Evolutionary conservation across 345 rosid species (phyloP).

Genomic region (Pistacia integerrima): DNA sequence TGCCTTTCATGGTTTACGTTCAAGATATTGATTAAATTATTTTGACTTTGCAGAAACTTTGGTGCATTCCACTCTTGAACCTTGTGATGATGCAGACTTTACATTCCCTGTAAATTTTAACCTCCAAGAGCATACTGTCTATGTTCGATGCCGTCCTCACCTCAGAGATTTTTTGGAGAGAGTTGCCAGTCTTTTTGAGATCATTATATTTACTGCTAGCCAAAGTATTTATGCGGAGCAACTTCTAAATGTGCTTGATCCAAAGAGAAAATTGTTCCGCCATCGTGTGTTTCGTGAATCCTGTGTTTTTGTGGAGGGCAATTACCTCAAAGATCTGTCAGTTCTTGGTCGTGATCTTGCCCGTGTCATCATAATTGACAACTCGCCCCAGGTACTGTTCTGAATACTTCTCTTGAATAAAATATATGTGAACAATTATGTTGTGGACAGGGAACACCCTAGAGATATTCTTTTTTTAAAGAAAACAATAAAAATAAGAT

Average conservation of each 20-base stretch:
- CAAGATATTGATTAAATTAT: slow-evolving; percentile 13
- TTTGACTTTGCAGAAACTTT: slow-evolving; percentile 70
- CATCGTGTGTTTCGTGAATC: slow-evolving; percentile 96
- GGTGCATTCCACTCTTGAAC: slow-evolving; percentile 92
- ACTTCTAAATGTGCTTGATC: slow-evolving; percentile 98
- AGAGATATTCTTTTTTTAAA: background rate
- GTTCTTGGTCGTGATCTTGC: slow-evolving; percentile 95
- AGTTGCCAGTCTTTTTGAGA: slow-evolving; percentile 81
- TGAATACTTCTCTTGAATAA: background rate
- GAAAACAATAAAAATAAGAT: background rate
- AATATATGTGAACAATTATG: background rate
- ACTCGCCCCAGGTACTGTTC: slow-evolving; percentile 91
- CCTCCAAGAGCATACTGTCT: slow-evolving; percentile 80
- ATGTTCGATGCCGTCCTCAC: slow-evolving; percentile 92
- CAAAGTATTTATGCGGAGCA: slow-evolving; percentile 97
- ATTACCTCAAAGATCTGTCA: slow-evolving; percentile 91
- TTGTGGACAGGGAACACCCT: background rate
- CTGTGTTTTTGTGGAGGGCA: slow-evolving; percentile 92
- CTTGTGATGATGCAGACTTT: slow-evolving; percentile 85
- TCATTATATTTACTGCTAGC: slow-evolving; percentile 96
- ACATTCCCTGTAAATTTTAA: slow-evolving; percentile 90
- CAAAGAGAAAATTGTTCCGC: slow-evolving; percentile 86
- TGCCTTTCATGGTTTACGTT: background rate
- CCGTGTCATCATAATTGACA: slow-evolving; percentile 82
- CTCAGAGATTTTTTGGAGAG: slow-evolving; percentile 90